Evolutionary conservation across 768 basidiomycete species (phyloP), one percentile per base, ranked within the genome.

Genomic region (Solioccasus polychromus): DNA sequence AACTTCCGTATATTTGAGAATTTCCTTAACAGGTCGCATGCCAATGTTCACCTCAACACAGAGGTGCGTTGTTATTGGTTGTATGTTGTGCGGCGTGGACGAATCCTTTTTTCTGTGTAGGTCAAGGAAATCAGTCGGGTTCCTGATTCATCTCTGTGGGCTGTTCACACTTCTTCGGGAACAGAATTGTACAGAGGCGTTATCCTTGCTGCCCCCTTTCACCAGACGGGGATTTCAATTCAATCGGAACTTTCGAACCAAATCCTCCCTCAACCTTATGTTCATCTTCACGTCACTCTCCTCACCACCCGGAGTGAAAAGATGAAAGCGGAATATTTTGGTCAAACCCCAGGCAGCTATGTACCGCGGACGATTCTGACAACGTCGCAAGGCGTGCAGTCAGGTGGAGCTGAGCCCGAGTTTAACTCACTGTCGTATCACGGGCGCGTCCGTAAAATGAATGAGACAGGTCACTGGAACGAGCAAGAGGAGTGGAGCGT

Each of bases 341-440:
- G 73, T 37, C 70, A 87, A 26, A 49, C 71, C 2, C 36, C 70
- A 0, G 62, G 67, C 19, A 61, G 70, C 3, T 60, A 60, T 23
- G 67, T 82, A 2, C 88, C 93, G 0, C 69, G 66, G 15, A 78
- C 79, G 58, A 71, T 95, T 51, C 68, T 96, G 42, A 92, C 92
- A 7, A 85, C 88, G 0, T 74, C 76, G 44, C 75, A 82, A 17
- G 79, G 82, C n/a, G 70, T 68, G 23, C 68, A 78, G 26, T 64
- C 68, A n/a, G 77, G 77, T 5, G 75, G 74, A 10, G 70, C 71
- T 15, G 75, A 75, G 42, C 88, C 92, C 1, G 83, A 88, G 48
- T 96, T 97, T 70, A 91, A 90, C 56, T 92, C 89, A 1, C 66
- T 96, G 32, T 83, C 83, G 8, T 96, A 93, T 67, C 88, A 85